These are phyloP conservation scores for Lupinus albus DNA, from an alignment of 306 rosid genomes.

Conservation along the genomic window DNA sequence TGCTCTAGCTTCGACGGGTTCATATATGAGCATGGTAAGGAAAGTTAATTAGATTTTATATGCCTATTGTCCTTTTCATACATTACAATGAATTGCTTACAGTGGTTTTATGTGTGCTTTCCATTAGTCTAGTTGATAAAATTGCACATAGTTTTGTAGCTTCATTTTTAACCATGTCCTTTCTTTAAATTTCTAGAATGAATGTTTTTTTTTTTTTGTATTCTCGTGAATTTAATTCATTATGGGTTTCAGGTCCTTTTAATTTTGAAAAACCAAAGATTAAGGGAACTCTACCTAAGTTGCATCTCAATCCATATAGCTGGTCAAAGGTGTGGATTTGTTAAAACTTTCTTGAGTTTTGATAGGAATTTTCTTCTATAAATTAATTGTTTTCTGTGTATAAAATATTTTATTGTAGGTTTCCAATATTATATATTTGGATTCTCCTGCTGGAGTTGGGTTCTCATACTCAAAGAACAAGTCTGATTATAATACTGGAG, in stretches of 20 bases:
- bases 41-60: conserved; percentile 28
- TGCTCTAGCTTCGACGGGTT: conserved; percentile 83
- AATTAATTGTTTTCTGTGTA: background rate
- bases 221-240: background rate
- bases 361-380: conserved; percentile 16
- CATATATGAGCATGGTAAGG: conserved; percentile 78
- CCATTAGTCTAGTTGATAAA: background rate
- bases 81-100: background rate
- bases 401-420: conserved; percentile 50
- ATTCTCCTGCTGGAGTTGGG: conserved; percentile 89
- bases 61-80: background rate
- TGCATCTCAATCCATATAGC: conserved; percentile 70
- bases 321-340: conserved; percentile 66
- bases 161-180: background rate
- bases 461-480: conserved; percentile 61
- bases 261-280: conserved; percentile 57
- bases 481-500: conserved; percentile 63
- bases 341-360: background rate
- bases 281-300: conserved; percentile 50
- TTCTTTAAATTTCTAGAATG: background rate
- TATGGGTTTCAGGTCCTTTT: conserved; percentile 64
- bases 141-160: background rate
- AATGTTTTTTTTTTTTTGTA: background rate
- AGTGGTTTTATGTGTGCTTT: background rate
- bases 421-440: conserved; percentile 72